These are phyloP conservation scores for Fomes fomentarius DNA, from an alignment of 1,284 basidiomycete species.

Conservation along the genomic window DNA sequence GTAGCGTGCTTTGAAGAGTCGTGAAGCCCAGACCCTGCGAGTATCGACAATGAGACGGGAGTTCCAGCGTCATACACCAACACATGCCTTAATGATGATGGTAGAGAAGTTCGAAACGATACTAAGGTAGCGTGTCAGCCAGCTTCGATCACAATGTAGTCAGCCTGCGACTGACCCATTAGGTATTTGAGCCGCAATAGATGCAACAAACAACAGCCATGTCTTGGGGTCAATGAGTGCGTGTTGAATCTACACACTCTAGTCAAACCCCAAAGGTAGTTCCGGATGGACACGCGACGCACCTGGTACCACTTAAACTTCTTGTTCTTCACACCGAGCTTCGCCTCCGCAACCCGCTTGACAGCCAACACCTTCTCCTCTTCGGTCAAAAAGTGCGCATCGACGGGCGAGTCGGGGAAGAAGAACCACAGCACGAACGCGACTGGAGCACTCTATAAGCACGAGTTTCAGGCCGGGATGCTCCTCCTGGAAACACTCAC, in stretches of 20 bases:
- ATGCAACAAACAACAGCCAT: slow-evolving; percentile 63
- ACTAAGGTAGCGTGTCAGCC: slow-evolving; percentile 2
- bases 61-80: not conserved
- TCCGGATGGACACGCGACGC: not conserved
- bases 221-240: slow-evolving; percentile 71
- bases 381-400: slow-evolving; percentile 67
- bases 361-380: slow-evolving; percentile 65
- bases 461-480: too few relatives aligned
- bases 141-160: slow-evolving; percentile 17
- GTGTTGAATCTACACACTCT: slow-evolving; percentile 58
- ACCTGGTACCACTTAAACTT: slow-evolving; percentile 74
- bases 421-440: slow-evolving; percentile 47
- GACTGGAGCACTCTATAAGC: slow-evolving; percentile 1
- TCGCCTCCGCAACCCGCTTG: slow-evolving; percentile 73
- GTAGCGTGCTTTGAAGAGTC: slow-evolving; percentile 24
- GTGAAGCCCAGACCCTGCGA: slow-evolving; percentile 25
- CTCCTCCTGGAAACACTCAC: slow-evolving; percentile 13
- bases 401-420: slow-evolving; percentile 74
- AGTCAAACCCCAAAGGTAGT: not conserved
- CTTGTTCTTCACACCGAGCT: slow-evolving; percentile 74
- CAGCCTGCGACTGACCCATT: slow-evolving; percentile 23
- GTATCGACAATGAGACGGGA: too few relatives aligned
- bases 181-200: slow-evolving; percentile 36
- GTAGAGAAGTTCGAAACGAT: slow-evolving; percentile 21
- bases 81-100: slow-evolving; percentile 26